Conservation (phyloP, 2,329 filamentous ascomycete genomes). For the Purpureocillium lavendulum region DNA sequence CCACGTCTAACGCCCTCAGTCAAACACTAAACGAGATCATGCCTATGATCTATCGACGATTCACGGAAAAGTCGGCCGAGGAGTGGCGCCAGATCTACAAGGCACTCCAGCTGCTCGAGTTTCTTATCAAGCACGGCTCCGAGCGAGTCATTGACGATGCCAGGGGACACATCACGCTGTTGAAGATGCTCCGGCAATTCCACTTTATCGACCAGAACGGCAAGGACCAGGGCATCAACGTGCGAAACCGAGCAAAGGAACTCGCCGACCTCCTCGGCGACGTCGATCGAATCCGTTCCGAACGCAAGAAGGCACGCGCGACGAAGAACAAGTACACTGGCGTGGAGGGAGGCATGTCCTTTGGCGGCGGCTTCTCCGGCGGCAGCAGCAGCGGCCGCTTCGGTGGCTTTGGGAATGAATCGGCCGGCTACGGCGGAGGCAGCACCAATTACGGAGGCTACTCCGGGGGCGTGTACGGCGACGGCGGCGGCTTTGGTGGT, state of each 20-base stretch:
- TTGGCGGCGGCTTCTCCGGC: constrained; percentile 47
- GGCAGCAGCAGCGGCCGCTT: constrained; percentile 52
- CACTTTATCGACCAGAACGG: constrained; percentile 94
- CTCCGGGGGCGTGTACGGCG: constrained; percentile 77
- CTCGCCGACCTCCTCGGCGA: constrained; percentile 88
- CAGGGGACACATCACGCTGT: constrained; percentile 83
- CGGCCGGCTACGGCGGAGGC: constrained; percentile 58
- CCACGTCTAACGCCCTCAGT: constrained; percentile 35
- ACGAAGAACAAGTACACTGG: constrained; percentile 95
- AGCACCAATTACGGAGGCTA: constrained; percentile 46
- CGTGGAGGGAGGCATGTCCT: constrained; percentile 70
- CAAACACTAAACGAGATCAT: constrained; percentile 98
- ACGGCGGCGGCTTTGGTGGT: constrained; percentile 88
- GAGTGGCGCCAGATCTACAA: constrained; percentile 99
- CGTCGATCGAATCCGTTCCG: constrained; percentile 74
- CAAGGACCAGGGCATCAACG: constrained; percentile 97
- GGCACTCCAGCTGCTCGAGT: constrained; percentile 90
- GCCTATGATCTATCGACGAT: constrained; percentile 99
- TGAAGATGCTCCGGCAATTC: constrained; percentile 98
- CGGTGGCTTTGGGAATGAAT: constrained; percentile 88
- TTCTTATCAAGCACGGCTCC: constrained; percentile 95
- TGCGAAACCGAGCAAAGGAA: constrained; percentile 93
- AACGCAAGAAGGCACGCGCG: constrained; percentile 81
- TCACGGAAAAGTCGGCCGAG: constrained; percentile 95
- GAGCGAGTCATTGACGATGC: constrained; percentile 97